Percentiles rank a stretch among this genome's conserved stretches.
phyloP scores from a whole-genome alignment of 768 basidiomycete genomes.

The Russula sp. region DNA sequence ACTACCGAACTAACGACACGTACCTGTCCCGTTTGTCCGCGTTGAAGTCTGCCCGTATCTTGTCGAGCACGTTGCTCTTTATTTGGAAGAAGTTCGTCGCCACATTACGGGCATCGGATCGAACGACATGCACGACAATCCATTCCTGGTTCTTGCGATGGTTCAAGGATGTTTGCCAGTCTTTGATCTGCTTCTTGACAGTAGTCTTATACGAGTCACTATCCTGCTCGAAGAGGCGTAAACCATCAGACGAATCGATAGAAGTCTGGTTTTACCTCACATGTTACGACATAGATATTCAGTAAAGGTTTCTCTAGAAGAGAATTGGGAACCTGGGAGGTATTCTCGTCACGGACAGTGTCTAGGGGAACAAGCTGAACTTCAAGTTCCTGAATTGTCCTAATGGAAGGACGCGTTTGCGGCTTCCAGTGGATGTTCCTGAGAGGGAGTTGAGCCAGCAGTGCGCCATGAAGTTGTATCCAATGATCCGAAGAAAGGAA shows the following conservation, averaged over 20 bases:
- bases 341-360: slow-evolving; percentile 60
- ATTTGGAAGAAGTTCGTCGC: slow-evolving; percentile 73
- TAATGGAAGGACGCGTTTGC: slow-evolving; percentile 54
- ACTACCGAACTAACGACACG: slow-evolving; percentile 9
- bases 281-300: slow-evolving; percentile 78
- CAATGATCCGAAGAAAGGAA: slow-evolving; percentile 68
- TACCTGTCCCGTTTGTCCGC: slow-evolving; percentile 80
- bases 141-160: slow-evolving; percentile 85
- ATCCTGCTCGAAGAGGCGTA: slow-evolving; percentile 33
- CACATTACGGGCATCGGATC: slow-evolving; percentile 54
- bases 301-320: slow-evolving; percentile 82
- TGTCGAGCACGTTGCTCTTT: slow-evolving; percentile 81
- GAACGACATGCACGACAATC: slow-evolving; percentile 82
- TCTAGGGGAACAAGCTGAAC: slow-evolving; percentile 66
- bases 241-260: slow-evolving; percentile 17
- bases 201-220: slow-evolving; percentile 70
- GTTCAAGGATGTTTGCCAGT: slow-evolving; percentile 71
- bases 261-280: slow-evolving; percentile 57
- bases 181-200: slow-evolving; percentile 81
- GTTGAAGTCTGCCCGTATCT: slow-evolving; percentile 90
- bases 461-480: slow-evolving; percentile 56
- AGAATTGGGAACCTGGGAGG: slow-evolving; percentile 68
- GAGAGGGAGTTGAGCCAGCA: slow-evolving; percentile 72
- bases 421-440: slow-evolving; percentile 93
- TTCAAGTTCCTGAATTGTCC: slow-evolving; percentile 86